A percentile compares a stretch with the other conserved stretches of the same genome.
Evolutionary conservation across 345 rosid species (phyloP).

Genomic region (Brassica cretica): DNA sequence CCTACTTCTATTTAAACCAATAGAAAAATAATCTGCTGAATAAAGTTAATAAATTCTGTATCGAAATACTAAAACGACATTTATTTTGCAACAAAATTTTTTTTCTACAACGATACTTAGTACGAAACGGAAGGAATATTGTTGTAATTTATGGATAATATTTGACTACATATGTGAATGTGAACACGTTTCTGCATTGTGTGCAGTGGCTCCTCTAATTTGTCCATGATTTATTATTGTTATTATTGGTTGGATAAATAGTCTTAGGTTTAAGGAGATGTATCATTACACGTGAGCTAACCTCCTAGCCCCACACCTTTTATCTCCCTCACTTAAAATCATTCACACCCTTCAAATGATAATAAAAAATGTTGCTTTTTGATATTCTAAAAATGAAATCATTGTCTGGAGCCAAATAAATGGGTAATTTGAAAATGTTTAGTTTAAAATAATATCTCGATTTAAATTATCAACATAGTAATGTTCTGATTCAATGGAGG

Average conservation of each 20-base stretch:
- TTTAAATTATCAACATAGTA: background rate
- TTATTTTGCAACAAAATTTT: too few species aligned
- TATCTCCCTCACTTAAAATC: slow-evolving; percentile 48
- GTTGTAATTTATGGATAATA: slow-evolving; percentile 3
- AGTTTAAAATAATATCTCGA: background rate
- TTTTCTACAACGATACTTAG: too few species aligned
- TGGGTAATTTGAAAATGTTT: background rate
- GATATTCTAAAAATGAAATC: slow-evolving; percentile 1
- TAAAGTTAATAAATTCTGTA: too few species aligned
- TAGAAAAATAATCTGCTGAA: too few species aligned
- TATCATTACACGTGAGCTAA: slow-evolving; percentile 87
- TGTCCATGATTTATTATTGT: background rate
- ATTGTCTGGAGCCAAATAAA: slow-evolving; percentile 18
- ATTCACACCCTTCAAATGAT: slow-evolving; percentile 47
- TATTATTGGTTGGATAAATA: slow-evolving; percentile 15
- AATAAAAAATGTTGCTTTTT: background rate
- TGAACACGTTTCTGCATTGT: slow-evolving; percentile 29
- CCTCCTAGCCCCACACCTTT: slow-evolving; percentile 61
- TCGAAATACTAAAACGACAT: too few species aligned
- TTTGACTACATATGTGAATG: background rate
- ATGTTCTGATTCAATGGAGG: background rate
- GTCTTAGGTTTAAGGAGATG: slow-evolving; percentile 47
- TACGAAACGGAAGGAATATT: background rate
- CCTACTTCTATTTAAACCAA: too few species aligned
- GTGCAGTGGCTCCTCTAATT: slow-evolving; percentile 7